These are phyloP conservation scores for Coniferiporia sulphurascens DNA, from an alignment of 1,284 basidiomycete genomes.

Conservation along the genomic window DNA sequence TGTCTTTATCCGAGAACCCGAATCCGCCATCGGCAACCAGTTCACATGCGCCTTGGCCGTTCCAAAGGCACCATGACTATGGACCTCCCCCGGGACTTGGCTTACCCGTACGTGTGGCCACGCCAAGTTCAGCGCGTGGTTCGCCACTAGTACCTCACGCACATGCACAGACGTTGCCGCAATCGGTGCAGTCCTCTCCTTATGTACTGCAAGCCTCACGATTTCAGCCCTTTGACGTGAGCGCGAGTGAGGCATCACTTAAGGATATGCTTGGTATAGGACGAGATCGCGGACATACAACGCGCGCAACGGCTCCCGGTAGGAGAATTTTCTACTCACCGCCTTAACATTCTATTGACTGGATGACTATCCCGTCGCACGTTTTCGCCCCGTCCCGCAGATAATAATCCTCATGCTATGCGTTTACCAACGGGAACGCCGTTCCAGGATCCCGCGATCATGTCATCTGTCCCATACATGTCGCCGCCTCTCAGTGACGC, in stretches of 20 bases:
- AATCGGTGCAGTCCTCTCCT: conserved; percentile 25
- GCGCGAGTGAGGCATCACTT: conserved; percentile 65
- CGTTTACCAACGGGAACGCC: conserved; percentile 36
- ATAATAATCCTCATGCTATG: conserved; percentile 24
- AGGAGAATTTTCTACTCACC: conserved; percentile 40
- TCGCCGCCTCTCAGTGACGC: conserved; percentile 16
- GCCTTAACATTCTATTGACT: conserved; percentile 30
- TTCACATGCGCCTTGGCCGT: conserved; percentile 40
- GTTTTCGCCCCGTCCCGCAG: neutral
- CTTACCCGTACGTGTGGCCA: conserved; percentile 30
- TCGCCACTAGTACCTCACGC: conserved; percentile 48
- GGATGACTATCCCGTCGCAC: neutral
- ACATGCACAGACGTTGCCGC: conserved; percentile 30
- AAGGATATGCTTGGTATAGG: conserved; percentile 69
- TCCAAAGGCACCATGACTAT: conserved; percentile 40
- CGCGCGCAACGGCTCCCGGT: conserved; percentile 39
- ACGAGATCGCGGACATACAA: conserved; percentile 43
- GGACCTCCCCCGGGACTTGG: conserved; percentile 21
- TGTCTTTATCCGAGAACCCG: conserved; percentile 38
- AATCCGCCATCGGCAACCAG: conserved; percentile 35
- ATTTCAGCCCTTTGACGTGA: conserved; percentile 54
- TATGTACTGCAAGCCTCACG: conserved; percentile 37
- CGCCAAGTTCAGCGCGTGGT: conserved; percentile 35
- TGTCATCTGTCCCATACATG: conserved; percentile 50
- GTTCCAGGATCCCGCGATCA: conserved; percentile 76